These are phyloP conservation scores for Globisporangium viniferum DNA, from an alignment of 352 stramenopile genomes.

Conservation along the genomic window DNA sequence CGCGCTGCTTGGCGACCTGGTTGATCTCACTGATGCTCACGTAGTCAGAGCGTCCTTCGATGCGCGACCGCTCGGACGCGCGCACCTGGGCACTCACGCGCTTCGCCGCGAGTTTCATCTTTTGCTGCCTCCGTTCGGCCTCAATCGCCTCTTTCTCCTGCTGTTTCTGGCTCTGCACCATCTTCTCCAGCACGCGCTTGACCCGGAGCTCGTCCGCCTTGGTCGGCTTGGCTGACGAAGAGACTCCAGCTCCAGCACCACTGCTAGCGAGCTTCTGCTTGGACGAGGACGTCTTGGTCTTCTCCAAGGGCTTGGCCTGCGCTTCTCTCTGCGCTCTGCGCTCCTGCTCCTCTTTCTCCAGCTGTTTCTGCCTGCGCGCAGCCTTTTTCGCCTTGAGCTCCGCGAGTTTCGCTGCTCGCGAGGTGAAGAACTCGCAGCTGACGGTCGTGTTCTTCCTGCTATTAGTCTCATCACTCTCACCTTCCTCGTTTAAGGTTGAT, in stretches of 20 bases:
- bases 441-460: not conserved
- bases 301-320: constrained; percentile 38
- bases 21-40: constrained; percentile 45
- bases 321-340: constrained; percentile 21
- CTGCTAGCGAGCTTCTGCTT: constrained; percentile 6
- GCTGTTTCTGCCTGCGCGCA: constrained; percentile 35
- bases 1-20: constrained; percentile 44
- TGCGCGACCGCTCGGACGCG: constrained; percentile 40
- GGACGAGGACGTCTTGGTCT: constrained; percentile 16
- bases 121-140: constrained; percentile 25
- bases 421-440: constrained; percentile 47
- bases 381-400: constrained; percentile 47
- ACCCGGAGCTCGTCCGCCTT: constrained; percentile 58
- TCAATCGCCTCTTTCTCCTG: constrained; percentile 28
- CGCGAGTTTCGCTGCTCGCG: constrained; percentile 34
- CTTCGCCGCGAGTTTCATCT: constrained; percentile 44
- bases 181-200: constrained; percentile 37
- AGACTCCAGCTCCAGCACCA: not conserved
- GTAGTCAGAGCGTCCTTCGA: constrained; percentile 32
- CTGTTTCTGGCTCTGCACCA: constrained; percentile 35
- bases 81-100: constrained; percentile 58
- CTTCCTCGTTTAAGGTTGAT: not conserved
- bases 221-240: constrained; percentile 22
- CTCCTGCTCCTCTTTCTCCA: constrained; percentile 36
- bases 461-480: not conserved